These are phyloP conservation scores for Jackrogersella multiformis DNA, from an alignment of 495 filamentous ascomycete species.

Conservation along the genomic window DNA sequence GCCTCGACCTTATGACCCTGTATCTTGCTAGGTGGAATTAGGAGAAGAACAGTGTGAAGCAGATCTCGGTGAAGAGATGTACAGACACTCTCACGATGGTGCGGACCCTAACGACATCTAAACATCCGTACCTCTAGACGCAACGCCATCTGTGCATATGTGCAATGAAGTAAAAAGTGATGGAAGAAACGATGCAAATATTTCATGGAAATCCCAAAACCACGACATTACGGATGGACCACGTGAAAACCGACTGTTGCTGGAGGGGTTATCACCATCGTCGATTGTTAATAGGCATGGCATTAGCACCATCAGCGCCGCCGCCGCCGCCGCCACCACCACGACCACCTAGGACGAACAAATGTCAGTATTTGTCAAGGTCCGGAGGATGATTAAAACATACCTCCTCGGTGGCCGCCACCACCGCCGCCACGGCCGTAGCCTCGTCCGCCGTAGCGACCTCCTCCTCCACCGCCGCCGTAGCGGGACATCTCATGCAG, in stretches of 20 bases:
- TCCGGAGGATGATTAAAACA: conserved; percentile 11
- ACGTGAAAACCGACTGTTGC: neutral
- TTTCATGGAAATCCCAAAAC: conserved; percentile 19
- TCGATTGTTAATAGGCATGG: conserved; percentile 57
- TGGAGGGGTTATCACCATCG: conserved; percentile 53
- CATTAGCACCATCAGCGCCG: conserved; percentile 55
- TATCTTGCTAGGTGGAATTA: conserved; percentile 30
- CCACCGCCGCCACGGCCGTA: conserved; percentile 71
- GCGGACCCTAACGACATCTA: conserved; percentile 44
- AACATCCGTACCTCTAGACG: conserved; percentile 46
- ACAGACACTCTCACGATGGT: conserved; percentile 20
- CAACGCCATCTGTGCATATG: conserved; percentile 47
- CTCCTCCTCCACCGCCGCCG: conserved; percentile 82
- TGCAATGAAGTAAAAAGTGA: conserved; percentile 34
- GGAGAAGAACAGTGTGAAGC: conserved; percentile 17
- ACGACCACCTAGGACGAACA: conserved; percentile 16
- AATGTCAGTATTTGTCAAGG: conserved; percentile 29
- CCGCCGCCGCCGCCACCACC: conserved; percentile 40
- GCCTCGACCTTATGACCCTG: conserved; percentile 4
- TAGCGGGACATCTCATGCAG: conserved; percentile 96
- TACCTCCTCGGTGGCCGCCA: conserved; percentile 72
- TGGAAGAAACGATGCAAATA: conserved; percentile 29
- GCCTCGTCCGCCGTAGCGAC: conserved; percentile 67
- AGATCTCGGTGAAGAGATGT: conserved; percentile 34
- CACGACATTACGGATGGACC: neutral